Percentiles rank a stretch among this genome's conserved stretches.
phyloP scores from a whole-genome alignment of 495 filamentous ascomycete species.

The Lasiosphaeriaceae sp. region DNA sequence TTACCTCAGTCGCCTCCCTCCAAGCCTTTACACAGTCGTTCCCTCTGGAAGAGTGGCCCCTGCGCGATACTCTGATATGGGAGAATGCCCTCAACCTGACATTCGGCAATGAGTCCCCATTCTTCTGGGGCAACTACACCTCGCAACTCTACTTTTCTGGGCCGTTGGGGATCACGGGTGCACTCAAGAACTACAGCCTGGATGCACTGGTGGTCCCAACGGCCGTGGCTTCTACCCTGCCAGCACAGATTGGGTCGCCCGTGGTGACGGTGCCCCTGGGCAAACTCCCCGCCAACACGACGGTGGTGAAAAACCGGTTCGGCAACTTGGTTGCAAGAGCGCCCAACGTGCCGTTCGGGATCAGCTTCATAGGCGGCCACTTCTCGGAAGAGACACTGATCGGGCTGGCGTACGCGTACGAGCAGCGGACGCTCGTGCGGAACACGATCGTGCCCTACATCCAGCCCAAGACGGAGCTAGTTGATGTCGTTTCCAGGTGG shows the following conservation, averaged over 20 bases:
- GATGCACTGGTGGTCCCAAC: conserved; percentile 45
- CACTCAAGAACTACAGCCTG: conserved; percentile 31
- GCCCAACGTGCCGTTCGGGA: conserved; percentile 20
- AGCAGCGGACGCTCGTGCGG: conserved; percentile 57
- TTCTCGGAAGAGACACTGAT: conserved; percentile 56
- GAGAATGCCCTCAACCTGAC: conserved; percentile 23
- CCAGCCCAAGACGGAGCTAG: conserved; percentile 44
- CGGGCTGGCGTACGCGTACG: conserved; percentile 64
- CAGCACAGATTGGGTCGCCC: conserved; percentile 30
- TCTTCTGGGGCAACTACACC: conserved; percentile 15
- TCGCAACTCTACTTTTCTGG: conserved; percentile 17
- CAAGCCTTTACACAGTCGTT: conserved; percentile 27
- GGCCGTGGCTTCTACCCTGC: conserved; percentile 19
- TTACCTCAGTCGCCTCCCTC: conserved; percentile 31
- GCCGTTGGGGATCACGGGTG: conserved; percentile 26
- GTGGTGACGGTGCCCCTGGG: conserved; percentile 47
- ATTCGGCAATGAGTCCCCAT: neutral
- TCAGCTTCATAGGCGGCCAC: conserved; percentile 49
- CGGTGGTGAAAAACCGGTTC: conserved; percentile 7
- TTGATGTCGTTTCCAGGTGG: conserved; percentile 24
- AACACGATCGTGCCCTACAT: conserved; percentile 45
- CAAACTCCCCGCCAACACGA: conserved; percentile 10
- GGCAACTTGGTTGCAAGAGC: conserved; percentile 13
- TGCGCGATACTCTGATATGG: conserved; percentile 33
- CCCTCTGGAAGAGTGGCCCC: conserved; percentile 24